Percentiles rank a stretch among this genome's conserved stretches.
Conservation (phyloP, 2,329 filamentous ascomycete species). For the Sphaerulina vaccinii region DNA sequence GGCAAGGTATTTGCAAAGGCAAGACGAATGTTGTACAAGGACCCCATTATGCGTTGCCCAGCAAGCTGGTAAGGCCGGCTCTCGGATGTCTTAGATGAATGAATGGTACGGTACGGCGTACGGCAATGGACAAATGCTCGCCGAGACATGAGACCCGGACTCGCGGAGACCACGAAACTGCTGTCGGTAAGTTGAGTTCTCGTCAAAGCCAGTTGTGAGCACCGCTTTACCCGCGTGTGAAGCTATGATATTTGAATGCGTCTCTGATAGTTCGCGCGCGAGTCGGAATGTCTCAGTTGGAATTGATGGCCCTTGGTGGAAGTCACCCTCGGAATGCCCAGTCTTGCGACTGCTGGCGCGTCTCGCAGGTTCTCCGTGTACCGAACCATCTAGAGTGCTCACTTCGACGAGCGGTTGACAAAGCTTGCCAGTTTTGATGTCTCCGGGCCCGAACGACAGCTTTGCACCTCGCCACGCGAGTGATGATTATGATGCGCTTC, state of each 20-base stretch:
- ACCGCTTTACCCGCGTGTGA: no score
- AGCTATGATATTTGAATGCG: no score
- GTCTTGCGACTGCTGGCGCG: no score
- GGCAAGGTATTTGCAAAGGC: not conserved
- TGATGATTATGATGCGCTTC: not conserved
- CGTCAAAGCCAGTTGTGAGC: no score
- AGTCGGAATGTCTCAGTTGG: no score
- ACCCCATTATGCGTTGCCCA: not conserved
- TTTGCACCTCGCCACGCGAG: not conserved
- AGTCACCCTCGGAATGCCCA: no score
- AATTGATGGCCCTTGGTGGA: no score
- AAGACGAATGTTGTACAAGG: not conserved
- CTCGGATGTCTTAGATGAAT: not conserved
- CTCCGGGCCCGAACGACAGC: not conserved
- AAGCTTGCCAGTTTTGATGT: no score
- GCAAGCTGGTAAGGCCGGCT: not conserved
- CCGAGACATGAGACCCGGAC: not conserved
- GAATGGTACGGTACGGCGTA: not conserved
- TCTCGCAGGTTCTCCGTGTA: no score
- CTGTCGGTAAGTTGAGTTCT: not conserved
- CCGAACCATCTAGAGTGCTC: no score
- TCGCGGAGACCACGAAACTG: not conserved
- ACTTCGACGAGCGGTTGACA: no score
- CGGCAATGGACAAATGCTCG: not conserved
- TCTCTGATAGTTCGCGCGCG: no score